Evolutionary conservation across 352 stramenopile genomes (phyloP).

Genomic region (Aphanomyces cochlioides): DNA sequence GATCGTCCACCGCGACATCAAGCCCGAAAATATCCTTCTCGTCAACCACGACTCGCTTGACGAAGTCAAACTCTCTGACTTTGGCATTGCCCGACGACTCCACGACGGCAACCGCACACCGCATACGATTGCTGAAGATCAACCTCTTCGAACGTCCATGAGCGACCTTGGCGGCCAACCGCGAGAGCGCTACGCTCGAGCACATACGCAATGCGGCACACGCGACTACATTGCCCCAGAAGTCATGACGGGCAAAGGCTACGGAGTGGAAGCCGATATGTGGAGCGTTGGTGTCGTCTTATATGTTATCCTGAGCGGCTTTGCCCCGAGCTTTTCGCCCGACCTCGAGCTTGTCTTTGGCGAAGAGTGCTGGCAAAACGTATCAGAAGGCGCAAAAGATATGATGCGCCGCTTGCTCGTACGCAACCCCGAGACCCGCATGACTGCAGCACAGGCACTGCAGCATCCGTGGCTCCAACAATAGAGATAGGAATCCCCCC

Average conservation of each 20-base stretch:
- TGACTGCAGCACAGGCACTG: slow-evolving; percentile 62
- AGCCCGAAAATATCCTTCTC: slow-evolving; percentile 81
- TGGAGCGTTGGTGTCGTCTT: slow-evolving; percentile 91
- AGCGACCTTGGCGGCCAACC: background rate
- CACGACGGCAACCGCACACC: slow-evolving; percentile 51
- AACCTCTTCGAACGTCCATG: slow-evolving; percentile 46
- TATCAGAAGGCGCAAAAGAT: slow-evolving; percentile 55
- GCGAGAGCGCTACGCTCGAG: slow-evolving; percentile 65
- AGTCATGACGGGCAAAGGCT: slow-evolving; percentile 87
- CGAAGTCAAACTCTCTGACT: slow-evolving; percentile 80
- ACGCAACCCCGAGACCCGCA: slow-evolving; percentile 70
- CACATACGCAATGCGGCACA: slow-evolving; percentile 79
- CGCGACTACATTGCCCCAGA: slow-evolving; percentile 81
- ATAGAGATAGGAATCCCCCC: background rate
- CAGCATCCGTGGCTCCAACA: slow-evolving; percentile 60
- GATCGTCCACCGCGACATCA: slow-evolving; percentile 85
- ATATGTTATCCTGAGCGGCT: slow-evolving; percentile 85
- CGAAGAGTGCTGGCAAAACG: slow-evolving; percentile 58
- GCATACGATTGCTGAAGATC: slow-evolving; percentile 63
- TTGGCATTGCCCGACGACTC: slow-evolving; percentile 74
- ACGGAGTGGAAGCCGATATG: slow-evolving; percentile 92
- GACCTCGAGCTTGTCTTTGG: slow-evolving; percentile 60
- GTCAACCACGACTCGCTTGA: slow-evolving; percentile 53
- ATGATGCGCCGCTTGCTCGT: slow-evolving; percentile 74
- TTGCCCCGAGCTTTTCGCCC: slow-evolving; percentile 66